phyloP scores from a whole-genome alignment of 345 rosid genomes.

The Psidium guajava region DNA sequence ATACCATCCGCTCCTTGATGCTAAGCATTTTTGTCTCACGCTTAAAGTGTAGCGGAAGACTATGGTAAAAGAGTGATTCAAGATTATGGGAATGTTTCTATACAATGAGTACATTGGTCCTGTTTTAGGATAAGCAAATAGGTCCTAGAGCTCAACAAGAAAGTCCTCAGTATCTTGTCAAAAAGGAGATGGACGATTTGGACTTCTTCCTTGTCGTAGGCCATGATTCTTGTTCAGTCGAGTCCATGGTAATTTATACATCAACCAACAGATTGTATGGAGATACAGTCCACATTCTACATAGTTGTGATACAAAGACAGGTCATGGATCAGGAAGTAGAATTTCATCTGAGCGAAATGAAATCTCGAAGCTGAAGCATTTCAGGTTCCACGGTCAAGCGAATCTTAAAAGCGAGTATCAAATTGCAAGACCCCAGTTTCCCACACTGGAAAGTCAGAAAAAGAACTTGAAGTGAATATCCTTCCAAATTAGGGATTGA shows the following conservation, averaged over 20 bases:
- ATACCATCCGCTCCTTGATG: not conserved
- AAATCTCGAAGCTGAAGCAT: not conserved
- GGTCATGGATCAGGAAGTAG: not conserved
- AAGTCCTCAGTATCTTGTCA: not conserved
- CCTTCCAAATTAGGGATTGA: not conserved
- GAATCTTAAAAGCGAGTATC: not conserved
- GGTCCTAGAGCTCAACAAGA: not conserved
- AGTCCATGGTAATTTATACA: not conserved
- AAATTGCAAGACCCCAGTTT: not conserved
- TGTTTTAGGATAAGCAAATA: not conserved
- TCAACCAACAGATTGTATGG: not conserved
- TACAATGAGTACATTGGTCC: not conserved
- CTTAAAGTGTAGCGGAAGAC: not conserved
- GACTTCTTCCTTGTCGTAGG: not conserved
- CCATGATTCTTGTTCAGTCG: not conserved
- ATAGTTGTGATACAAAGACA: not conserved
- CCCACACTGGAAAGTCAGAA: not conserved
- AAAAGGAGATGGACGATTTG: not conserved
- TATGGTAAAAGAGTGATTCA: not conserved
- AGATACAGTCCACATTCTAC: not conserved
- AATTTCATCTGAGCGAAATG: not conserved
- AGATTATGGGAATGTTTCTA: not conserved
- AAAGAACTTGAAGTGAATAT: not conserved
- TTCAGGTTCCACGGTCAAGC: not conserved
- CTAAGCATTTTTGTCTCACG: not conserved